Evolutionary conservation across 495 filamentous ascomycete species (phyloP).

Genomic region (Podospora bellae-mahoneyi): DNA sequence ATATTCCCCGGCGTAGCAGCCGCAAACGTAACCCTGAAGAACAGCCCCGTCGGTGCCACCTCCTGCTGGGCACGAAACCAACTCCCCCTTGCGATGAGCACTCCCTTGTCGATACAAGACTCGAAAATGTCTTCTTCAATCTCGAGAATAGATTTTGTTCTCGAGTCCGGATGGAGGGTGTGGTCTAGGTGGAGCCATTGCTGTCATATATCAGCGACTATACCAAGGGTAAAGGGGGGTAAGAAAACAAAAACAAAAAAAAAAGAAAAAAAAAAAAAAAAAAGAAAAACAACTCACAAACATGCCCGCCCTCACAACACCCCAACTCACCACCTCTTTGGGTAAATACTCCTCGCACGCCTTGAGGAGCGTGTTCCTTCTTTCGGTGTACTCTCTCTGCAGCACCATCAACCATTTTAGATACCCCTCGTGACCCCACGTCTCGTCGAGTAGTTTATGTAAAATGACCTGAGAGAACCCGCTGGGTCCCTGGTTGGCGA

Average conservation of each 20-base stretch:
- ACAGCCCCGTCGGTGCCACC: constrained; percentile 51
- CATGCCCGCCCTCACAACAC: constrained; percentile 86
- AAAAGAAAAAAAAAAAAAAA: not conserved
- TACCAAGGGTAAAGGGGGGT: too few relatives aligned
- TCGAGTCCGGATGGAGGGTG: constrained; percentile 62
- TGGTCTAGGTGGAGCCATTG: constrained; percentile 83
- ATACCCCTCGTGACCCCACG: constrained; percentile 92
- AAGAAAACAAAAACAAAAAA: not conserved
- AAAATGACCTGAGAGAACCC: constrained; percentile 79
- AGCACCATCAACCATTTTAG: constrained; percentile 85
- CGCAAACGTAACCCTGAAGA: constrained; percentile 87
- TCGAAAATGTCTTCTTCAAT: constrained; percentile 87
- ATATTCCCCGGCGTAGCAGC: constrained; percentile 73
- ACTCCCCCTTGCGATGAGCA: constrained; percentile 74
- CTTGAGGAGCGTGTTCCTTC: constrained; percentile 71
- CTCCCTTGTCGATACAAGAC: constrained; percentile 62
- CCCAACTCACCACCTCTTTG: constrained; percentile 75
- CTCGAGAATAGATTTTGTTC: constrained; percentile 55
- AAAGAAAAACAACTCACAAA: constrained; percentile 61
- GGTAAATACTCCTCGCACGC: constrained; percentile 83
- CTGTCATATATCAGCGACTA: constrained; percentile 35
- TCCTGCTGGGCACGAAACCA: constrained; percentile 75
- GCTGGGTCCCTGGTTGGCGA: constrained; percentile 74
- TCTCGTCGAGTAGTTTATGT: constrained; percentile 86
- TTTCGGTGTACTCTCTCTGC: constrained; percentile 74